Evolutionary conservation across 2,329 filamentous ascomycete genomes (phyloP).

Genomic region (Xylariomycetidae sp.): DNA sequence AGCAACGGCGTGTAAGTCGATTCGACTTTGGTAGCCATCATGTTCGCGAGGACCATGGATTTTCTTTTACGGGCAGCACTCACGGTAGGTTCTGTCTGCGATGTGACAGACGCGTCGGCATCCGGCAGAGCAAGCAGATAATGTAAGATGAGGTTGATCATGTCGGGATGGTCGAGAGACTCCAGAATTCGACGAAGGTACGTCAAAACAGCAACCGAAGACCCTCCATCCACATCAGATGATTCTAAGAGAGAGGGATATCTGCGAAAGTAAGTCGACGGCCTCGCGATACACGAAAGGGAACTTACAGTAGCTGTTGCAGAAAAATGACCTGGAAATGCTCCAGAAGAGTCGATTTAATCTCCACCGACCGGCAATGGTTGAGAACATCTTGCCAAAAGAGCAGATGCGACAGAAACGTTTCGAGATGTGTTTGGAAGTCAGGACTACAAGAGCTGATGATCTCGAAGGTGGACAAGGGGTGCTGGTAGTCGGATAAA

Average conservation of each 20-base stretch:
- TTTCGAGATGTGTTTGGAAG: constrained; percentile 82
- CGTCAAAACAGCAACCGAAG: constrained; percentile 90
- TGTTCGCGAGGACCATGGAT: constrained; percentile 80
- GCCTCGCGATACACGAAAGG: background rate
- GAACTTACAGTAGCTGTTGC: constrained; percentile 78
- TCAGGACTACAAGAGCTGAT: constrained; percentile 69
- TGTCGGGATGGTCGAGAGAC: constrained; percentile 84
- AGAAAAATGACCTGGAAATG: constrained; percentile 97
- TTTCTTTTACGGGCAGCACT: constrained; percentile 76
- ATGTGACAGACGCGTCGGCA: constrained; percentile 31
- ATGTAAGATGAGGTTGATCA: constrained; percentile 89
- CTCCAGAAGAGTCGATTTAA: constrained; percentile 88
- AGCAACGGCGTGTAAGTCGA: constrained; percentile 72
- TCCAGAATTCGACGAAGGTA: constrained; percentile 90
- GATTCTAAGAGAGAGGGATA: constrained; percentile 95
- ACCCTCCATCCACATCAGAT: constrained; percentile 93
- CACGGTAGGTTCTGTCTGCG: constrained; percentile 44
- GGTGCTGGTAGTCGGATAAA: constrained; percentile 82
- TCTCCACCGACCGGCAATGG: constrained; percentile 86
- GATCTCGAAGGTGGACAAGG: constrained; percentile 63
- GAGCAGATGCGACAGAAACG: constrained; percentile 87
- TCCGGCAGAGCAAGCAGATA: constrained; percentile 84
- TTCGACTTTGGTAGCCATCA: constrained; percentile 71
- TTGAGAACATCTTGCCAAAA: constrained; percentile 99
- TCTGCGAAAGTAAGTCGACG: constrained; percentile 38